Evolutionary conservation across 345 rosid genomes (phyloP).

Genomic region (Firmiana major): DNA sequence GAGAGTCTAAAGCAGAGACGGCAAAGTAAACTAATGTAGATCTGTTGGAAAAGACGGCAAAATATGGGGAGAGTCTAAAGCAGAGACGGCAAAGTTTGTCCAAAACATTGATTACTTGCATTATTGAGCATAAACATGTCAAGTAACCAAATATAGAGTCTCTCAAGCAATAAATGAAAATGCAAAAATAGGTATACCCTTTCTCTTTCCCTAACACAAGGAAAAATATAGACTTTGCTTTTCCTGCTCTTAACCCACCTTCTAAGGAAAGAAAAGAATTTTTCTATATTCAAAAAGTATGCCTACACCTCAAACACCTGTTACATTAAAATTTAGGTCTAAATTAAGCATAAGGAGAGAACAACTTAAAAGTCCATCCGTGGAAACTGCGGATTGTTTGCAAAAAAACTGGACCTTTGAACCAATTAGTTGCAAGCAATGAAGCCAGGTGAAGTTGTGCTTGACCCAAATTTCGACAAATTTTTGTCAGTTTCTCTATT

Average conservation of each 20-base stretch:
- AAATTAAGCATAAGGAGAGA: not conserved
- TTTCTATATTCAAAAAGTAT: not conserved
- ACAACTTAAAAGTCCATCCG: not conserved
- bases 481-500: conserved; percentile 55
- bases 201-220: not conserved
- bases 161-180: not conserved
- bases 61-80: no score
- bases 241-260: not conserved
- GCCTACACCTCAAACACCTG: not conserved
- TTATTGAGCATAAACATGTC: not conserved
- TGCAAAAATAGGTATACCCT: not conserved
- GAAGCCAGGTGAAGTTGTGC: not conserved
- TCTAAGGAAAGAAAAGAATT: not conserved
- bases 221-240: not conserved
- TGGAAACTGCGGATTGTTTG: not conserved
- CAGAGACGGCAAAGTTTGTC: not conserved
- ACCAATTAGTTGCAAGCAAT: not conserved
- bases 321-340: not conserved
- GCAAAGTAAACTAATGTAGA: no score
- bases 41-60: no score
- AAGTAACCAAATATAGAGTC: not conserved
- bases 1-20: no score
- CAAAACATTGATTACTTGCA: no score
- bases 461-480: not conserved
- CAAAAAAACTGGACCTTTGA: not conserved